Conservation (phyloP, 1,284 basidiomycete species). For the Trichosporon ovoides region DNA sequence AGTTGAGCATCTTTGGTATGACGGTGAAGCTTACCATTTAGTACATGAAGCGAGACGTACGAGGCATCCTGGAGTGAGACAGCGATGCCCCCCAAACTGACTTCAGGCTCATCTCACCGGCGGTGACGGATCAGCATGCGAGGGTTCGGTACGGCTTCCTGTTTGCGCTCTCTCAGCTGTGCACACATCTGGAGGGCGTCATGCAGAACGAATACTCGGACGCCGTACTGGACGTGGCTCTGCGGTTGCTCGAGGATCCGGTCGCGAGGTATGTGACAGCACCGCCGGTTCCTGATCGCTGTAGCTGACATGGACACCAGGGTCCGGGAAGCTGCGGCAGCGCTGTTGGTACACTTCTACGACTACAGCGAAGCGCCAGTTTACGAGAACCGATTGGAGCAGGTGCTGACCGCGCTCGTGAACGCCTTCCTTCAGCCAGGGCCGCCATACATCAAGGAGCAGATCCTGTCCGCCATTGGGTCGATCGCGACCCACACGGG, state of each 20-base stretch:
- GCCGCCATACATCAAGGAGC: constrained; percentile 68
- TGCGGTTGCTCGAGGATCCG: constrained; percentile 67
- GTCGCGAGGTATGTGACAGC: constrained; percentile 58
- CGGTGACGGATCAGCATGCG: constrained; percentile 70
- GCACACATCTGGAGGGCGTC: constrained; percentile 65
- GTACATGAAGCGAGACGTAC: constrained; percentile 10
- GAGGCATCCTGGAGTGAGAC: constrained; percentile 13
- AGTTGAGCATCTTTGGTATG: not conserved
- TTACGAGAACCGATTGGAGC: constrained; percentile 63
- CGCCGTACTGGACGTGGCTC: constrained; percentile 57
- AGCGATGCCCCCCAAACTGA: constrained; percentile 50
- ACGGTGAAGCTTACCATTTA: not conserved
- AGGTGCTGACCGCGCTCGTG: constrained; percentile 13
- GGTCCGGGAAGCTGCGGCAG: constrained; percentile 75
- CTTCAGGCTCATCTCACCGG: constrained; percentile 67
- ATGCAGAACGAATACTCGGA: constrained; percentile 29
- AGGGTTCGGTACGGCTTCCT: constrained; percentile 76
- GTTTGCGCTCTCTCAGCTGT: constrained; percentile 78
- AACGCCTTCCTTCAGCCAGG: constrained; percentile 13
- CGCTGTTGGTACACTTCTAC: constrained; percentile 82
- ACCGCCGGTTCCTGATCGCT: no score
- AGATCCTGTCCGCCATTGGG: constrained; percentile 63
- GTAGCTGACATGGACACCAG: constrained; percentile 46
- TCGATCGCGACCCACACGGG: constrained; percentile 80
- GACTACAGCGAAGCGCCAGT: constrained; percentile 69